Base-by-base conservation (phyloP, 768 basidiomycete species). In the Auricularia sp. region DNA sequence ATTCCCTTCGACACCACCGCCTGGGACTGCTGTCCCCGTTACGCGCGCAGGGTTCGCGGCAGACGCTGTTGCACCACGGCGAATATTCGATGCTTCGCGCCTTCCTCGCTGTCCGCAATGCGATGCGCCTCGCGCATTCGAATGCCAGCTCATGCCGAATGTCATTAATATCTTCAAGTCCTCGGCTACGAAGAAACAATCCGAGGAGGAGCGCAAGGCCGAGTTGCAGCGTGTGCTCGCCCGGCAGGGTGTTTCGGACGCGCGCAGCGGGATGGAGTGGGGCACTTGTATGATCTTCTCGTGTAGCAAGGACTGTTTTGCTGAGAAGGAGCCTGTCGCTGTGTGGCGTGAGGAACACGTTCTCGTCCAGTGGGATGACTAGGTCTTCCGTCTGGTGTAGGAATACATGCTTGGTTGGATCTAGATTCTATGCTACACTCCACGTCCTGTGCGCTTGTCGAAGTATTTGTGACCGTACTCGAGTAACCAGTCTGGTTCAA, bases 121-220 rank as follows among this genome's bases (percentile, higher is more conserved):
- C 76, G 76, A 78, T 43, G 79, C 83, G 2, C 77, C 76, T 54
- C 83, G 93, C 16, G 82, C 87, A 23, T 98, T 97, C 73, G 96
- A 98, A 73, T 90, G 90, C 70, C 96, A 98, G 73, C 79, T 98
- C 62, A 96, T 95, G 86, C 96, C 96, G 1, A 92, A 93, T 71
- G 77, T 98, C 62, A 93, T 98, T 73, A 90, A 90, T 62, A 76
- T 91, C 14, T 78, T 97, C 14, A 77, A 80, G 61, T 71, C 70
- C 10, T 65, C 70, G 10, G 65, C 72, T 67, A 72, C 68, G 64
- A 71, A 44, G 10, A 78, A 77, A 56, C 65, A 80, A 71, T 82
- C 83, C 7, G 89, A 91, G 56, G 88, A 85, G 70, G 86, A 91
- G 72, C 78, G 90, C 69, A 80, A 83, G 67, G 81, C 82, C 68